These are phyloP conservation scores for Pythium vanterpoolii DNA, from an alignment of 352 stramenopile species.

Conservation along the genomic window DNA sequence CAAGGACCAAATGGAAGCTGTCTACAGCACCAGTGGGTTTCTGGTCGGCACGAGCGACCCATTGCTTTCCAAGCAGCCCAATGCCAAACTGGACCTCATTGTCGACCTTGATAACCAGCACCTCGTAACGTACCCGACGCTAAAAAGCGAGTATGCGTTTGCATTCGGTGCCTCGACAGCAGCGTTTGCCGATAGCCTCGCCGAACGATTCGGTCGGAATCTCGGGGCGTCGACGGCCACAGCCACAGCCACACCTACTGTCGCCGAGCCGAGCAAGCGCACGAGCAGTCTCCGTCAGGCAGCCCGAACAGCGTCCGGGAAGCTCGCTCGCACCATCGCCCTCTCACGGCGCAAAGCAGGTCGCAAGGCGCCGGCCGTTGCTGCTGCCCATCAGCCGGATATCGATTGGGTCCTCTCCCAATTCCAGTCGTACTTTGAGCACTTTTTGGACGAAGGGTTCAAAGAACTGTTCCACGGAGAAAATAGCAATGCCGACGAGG, in stretches of 20 bases:
- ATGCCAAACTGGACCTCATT: constrained; percentile 49
- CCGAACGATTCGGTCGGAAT: constrained; percentile 31
- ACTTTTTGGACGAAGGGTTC: constrained; percentile 44
- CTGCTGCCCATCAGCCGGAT: constrained; percentile 33
- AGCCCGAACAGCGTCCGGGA: constrained; percentile 13
- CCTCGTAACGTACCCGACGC: constrained; percentile 47
- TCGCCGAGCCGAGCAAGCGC: constrained; percentile 10
- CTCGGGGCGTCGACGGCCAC: not conserved
- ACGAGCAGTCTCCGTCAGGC: constrained; percentile 11
- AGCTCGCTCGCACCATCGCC: constrained; percentile 5
- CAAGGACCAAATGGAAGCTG: constrained; percentile 20
- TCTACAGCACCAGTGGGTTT: constrained; percentile 39
- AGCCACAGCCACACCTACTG: not conserved
- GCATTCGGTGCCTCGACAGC: constrained; percentile 40
- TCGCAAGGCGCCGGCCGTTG: not conserved
- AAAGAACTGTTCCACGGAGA: constrained; percentile 22
- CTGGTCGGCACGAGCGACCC: constrained; percentile 54
- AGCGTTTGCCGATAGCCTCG: constrained; percentile 30
- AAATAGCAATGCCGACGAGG: not conserved
- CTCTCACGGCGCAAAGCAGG: constrained; percentile 12
- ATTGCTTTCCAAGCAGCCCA: constrained; percentile 47
- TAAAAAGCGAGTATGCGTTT: constrained; percentile 51
- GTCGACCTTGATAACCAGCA: constrained; percentile 57
- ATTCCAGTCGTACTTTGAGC: constrained; percentile 63
- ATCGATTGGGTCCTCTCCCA: constrained; percentile 58